These are phyloP conservation scores for Acanthamoeba triangularis DNA, from an alignment of 208 protist species.

Conservation along the genomic window DNA sequence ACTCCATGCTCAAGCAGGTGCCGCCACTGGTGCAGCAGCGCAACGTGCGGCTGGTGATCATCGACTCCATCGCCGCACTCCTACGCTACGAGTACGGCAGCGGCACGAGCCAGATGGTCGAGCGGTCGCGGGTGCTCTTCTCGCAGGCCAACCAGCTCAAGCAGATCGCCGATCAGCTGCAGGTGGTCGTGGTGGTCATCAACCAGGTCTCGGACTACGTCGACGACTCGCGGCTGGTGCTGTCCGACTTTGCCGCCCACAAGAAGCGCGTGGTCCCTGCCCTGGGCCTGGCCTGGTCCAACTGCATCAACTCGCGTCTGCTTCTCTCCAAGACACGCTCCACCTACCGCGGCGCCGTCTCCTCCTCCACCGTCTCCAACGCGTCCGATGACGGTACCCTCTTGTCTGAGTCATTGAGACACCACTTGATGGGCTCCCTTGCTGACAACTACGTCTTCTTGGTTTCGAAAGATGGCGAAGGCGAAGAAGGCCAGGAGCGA, in stretches of 20 bases:
- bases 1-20: conserved; percentile 68
- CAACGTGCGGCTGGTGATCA: conserved; percentile 82
- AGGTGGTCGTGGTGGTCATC: conserved; percentile 76
- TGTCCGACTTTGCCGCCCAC: background rate
- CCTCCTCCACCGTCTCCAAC: background rate
- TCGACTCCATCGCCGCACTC: conserved; percentile 88
- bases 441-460: background rate
- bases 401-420: too few relatives aligned
- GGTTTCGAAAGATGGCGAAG: background rate
- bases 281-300: conserved; percentile 85
- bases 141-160: conserved; percentile 77
- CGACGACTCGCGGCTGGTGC: background rate
- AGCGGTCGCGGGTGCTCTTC: conserved; percentile 78
- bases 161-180: conserved; percentile 78
- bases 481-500: background rate
- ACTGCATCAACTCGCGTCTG: conserved; percentile 85
- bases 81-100: conserved; percentile 79
- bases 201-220: conserved; percentile 82
- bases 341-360: background rate
- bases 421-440: background rate
- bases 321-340: conserved; percentile 71
- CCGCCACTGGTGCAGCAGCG: conserved; percentile 52
- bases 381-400: background rate
- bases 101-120: background rate
- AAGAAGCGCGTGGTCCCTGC: conserved; percentile 77